phyloP scores from a whole-genome alignment of 768 basidiomycete species.

The Termitomyces sp. region DNA sequence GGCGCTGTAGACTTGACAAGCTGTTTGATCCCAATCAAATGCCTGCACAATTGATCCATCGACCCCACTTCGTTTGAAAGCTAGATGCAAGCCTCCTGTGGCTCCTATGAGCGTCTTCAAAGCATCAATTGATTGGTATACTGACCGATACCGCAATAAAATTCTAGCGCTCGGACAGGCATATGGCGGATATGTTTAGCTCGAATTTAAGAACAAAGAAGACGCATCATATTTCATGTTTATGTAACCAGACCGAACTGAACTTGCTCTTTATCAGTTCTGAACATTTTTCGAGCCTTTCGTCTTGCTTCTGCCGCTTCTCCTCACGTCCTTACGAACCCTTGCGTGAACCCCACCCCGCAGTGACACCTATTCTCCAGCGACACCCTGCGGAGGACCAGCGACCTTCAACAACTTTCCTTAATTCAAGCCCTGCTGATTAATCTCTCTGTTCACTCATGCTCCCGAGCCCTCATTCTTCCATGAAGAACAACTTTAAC shows the following conservation, averaged over 20 bases:
- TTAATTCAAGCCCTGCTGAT: not conserved
- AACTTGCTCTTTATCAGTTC: conserved; percentile 17
- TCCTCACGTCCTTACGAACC: conserved; percentile 2
- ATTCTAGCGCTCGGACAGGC: conserved; percentile 46
- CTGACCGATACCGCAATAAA: conserved; percentile 78
- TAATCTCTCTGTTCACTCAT: conserved; percentile 3
- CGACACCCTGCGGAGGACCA: conserved; percentile 12
- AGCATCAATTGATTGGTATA: not conserved
- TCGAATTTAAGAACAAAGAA: not conserved
- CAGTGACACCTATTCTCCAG: conserved; percentile 13
- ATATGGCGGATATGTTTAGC: conserved; percentile 7
- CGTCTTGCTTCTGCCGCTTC: conserved; percentile 10
- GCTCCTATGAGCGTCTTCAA: not conserved
- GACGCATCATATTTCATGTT: conserved; percentile 2
- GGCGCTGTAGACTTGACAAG: conserved; percentile 61
- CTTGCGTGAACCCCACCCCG: not conserved
- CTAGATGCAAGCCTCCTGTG: conserved; percentile 69
- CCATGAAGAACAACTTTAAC: conserved; percentile 4
- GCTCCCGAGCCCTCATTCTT: conserved; percentile 5
- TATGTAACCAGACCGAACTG: conserved; percentile 7
- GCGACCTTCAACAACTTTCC: conserved; percentile 3
- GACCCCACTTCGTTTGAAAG: conserved; percentile 47
- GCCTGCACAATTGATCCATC: conserved; percentile 50
- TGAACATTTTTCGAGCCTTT: conserved; percentile 6
- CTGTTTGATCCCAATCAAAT: conserved; percentile 81